Conservation (phyloP, 31 red algal species). For the Endocladia muricata region DNA sequence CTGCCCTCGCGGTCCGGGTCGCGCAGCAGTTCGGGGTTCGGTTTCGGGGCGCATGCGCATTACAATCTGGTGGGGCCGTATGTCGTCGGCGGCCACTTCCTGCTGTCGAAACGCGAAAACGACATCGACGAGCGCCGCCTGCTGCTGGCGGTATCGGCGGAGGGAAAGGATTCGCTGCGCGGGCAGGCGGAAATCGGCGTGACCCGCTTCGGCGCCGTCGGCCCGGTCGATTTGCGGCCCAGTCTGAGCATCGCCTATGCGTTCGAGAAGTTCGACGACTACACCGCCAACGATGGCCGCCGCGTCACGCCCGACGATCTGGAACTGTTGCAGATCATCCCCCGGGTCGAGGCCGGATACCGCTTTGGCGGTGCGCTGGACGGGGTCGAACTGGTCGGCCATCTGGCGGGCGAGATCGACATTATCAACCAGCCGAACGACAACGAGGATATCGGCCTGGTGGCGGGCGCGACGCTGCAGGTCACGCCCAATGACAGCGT, state of each 20-base stretch:
- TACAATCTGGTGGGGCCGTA: no score
- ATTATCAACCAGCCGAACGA: constrained; percentile 1
- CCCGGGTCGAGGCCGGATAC: neutral
- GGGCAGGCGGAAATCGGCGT: neutral
- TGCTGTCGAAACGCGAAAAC: no score
- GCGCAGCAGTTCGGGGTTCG: neutral
- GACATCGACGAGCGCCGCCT: no score
- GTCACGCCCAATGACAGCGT: constrained; percentile 1
- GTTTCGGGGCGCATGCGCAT: no score
- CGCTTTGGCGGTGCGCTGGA: neutral
- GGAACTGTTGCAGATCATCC: constrained; percentile 3
- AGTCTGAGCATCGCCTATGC: constrained; percentile 3
- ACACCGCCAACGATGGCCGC: constrained; percentile 2
- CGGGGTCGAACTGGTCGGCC: constrained; percentile 2
- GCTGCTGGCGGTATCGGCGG: no score
- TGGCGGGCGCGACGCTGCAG: neutral
- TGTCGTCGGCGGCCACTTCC: no score
- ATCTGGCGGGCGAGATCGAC: constrained; percentile 2
- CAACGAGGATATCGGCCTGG: constrained; percentile 1
- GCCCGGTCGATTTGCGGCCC: neutral
- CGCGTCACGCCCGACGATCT: neutral
- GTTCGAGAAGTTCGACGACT: constrained; percentile 1
- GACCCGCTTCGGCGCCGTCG: neutral
- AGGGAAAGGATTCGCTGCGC: neutral
- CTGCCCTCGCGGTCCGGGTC: neutral